Conservation (phyloP, 257 asterid species). For the Thymus mandschuricus region DNA sequence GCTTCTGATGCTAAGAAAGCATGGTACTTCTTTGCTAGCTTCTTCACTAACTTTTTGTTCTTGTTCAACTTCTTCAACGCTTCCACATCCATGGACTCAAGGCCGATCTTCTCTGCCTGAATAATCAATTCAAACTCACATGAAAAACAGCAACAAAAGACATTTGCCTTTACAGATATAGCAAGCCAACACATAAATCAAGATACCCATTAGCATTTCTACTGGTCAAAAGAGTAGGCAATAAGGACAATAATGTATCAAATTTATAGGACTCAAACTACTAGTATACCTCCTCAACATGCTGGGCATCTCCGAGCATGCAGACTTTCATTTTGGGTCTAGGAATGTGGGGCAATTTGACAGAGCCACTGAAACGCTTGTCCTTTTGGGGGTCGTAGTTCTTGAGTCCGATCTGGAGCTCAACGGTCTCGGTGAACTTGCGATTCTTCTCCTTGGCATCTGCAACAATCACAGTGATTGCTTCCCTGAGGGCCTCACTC, state of each 20-base stretch:
- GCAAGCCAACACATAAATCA: not conserved
- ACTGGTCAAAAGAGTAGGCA: not conserved
- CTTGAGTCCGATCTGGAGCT: constrained; percentile 63
- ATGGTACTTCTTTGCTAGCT: constrained; percentile 63
- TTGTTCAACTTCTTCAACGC: constrained; percentile 63
- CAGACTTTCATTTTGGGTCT: constrained; percentile 59
- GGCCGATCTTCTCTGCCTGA: constrained; percentile 60
- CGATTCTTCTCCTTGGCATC: constrained; percentile 49
- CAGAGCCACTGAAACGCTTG: constrained; percentile 64
- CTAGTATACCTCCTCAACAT: constrained; percentile 53
- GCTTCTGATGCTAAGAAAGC: constrained; percentile 66
- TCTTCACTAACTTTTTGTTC: constrained; percentile 63
- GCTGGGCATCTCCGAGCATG: constrained; percentile 66
- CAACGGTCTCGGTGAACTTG: constrained; percentile 52
- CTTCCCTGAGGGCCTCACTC: constrained; percentile 56
- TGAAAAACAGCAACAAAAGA: not conserved
- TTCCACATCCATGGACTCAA: constrained; percentile 69
- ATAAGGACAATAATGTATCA: too few relatives aligned
- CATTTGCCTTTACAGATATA: not conserved
- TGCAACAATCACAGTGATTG: constrained; percentile 35
- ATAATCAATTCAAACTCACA: not conserved
- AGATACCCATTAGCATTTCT: not conserved
- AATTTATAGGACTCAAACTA: not conserved
- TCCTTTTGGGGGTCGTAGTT: constrained; percentile 65
- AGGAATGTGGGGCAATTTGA: constrained; percentile 56